Evolutionary conservation across 495 filamentous ascomycete genomes (phyloP).

Genomic region (Podospora pseudopauciseta): DNA sequence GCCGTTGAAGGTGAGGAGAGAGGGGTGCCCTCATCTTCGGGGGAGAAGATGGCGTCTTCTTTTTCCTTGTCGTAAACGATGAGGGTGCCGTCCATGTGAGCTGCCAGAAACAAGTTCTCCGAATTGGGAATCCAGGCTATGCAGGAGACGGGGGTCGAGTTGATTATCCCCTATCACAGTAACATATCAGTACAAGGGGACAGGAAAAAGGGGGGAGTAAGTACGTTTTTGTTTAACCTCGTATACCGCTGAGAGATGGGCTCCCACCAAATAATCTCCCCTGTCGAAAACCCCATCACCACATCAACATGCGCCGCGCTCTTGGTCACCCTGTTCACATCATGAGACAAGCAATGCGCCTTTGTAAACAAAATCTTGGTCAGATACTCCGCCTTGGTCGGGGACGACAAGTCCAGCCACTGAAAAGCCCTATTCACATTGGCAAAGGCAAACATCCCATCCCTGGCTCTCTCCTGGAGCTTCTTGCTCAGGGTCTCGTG

Average conservation of each 20-base stretch:
- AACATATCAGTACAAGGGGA: neutral
- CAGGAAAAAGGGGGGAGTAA: neutral
- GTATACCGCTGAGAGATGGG: slow-evolving; percentile 95
- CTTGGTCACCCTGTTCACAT: slow-evolving; percentile 83
- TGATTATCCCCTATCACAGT: slow-evolving; percentile 67
- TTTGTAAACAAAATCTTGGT: slow-evolving; percentile 96
- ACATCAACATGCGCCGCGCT: slow-evolving; percentile 76
- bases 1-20: neutral
- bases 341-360: slow-evolving; percentile 91
- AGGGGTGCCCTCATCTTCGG: slow-evolving; percentile 44
- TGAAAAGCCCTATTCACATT: slow-evolving; percentile 94
- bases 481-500: slow-evolving; percentile 77
- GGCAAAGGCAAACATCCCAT: slow-evolving; percentile 85
- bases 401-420: slow-evolving; percentile 56
- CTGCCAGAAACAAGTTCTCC: slow-evolving; percentile 89
- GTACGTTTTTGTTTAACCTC: slow-evolving; percentile 91
- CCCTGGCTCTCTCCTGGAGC: slow-evolving; percentile 68
- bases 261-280: slow-evolving; percentile 98
- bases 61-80: slow-evolving; percentile 99
- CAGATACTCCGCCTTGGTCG: slow-evolving; percentile 72
- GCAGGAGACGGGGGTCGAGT: slow-evolving; percentile 74
- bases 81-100: slow-evolving; percentile 89
- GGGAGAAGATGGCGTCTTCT: slow-evolving; percentile 68
- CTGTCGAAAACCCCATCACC: slow-evolving; percentile 91
- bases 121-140: slow-evolving; percentile 92